Evolutionary conservation across 208 protist genomes (phyloP).

Genomic region (Hexamita inflata): DNA sequence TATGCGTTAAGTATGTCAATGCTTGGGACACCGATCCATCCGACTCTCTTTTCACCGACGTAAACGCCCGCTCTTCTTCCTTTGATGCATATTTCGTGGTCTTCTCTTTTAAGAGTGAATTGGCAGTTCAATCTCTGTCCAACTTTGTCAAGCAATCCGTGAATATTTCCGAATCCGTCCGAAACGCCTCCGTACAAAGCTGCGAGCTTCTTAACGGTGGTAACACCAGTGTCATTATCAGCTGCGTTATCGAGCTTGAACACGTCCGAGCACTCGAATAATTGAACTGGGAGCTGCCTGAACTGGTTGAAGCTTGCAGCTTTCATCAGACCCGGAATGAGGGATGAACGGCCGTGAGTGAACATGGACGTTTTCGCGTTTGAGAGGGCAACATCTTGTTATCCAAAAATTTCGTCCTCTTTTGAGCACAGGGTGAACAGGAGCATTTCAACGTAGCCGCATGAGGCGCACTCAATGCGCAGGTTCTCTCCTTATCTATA

Average conservation of each 20-base stretch:
- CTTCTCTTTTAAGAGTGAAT: neutral
- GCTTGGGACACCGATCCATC: conserved; percentile 37
- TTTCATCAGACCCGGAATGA: conserved; percentile 82
- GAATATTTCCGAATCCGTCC: conserved; percentile 52
- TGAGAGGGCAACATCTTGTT: conserved; percentile 60
- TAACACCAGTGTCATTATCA: conserved; percentile 59
- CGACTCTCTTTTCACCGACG: conserved; percentile 26
- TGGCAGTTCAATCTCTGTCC: neutral
- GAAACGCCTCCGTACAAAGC: conserved; percentile 51
- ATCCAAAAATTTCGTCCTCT: conserved; percentile 37
- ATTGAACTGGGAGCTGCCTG: conserved; percentile 65
- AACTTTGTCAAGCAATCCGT: conserved; percentile 32
- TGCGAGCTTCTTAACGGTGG: conserved; percentile 63
- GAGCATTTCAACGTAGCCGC: conserved; percentile 81
- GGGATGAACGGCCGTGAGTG: conserved; percentile 62
- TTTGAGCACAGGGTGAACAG: conserved; percentile 60
- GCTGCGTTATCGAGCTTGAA: conserved; percentile 56
- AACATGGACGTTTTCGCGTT: conserved; percentile 81
- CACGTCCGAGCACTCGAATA: conserved; percentile 90
- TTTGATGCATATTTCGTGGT: conserved; percentile 9
- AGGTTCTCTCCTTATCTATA: conserved; percentile 75
- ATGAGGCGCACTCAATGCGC: conserved; percentile 65
- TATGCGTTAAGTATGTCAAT: conserved; percentile 36
- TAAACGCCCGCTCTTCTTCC: conserved; percentile 29
- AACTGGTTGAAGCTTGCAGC: conserved; percentile 69